These are phyloP conservation scores for Bromus sterilis DNA, from an alignment of 176 grass and related monocot genomes.

Conservation along the genomic window DNA sequence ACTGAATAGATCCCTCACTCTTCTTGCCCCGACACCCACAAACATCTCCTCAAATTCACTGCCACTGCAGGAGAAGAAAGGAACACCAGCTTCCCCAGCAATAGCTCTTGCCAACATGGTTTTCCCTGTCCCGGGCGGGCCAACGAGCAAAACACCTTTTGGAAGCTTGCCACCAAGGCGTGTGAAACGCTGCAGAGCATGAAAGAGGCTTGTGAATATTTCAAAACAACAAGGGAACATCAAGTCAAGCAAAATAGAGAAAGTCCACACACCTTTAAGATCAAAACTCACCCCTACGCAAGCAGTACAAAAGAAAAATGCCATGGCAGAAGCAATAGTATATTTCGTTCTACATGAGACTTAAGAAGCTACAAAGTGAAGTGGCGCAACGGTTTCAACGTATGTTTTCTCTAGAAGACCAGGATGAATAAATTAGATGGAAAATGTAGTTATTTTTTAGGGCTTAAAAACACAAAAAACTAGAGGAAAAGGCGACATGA, in stretches of 20 bases:
- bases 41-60: conserved; percentile 99
- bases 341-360: background rate
- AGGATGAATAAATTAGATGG: background rate
- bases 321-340: background rate
- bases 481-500: background rate
- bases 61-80: conserved; percentile 95
- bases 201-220: conserved; percentile 6
- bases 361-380: background rate
- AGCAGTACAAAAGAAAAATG: background rate
- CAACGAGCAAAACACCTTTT: conserved; percentile 93
- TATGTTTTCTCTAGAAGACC: background rate
- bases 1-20: conserved; percentile 81
- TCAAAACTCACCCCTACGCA: background rate
- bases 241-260: background rate
- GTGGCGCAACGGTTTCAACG: background rate
- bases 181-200: conserved; percentile 76
- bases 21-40: conserved; percentile 83
- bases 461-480: background rate
- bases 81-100: conserved; percentile 88
- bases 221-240: background rate
- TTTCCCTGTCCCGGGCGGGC: conserved; percentile 94
- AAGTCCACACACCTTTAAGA: background rate
- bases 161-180: conserved; percentile 95
- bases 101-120: conserved; percentile 97
- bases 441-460: background rate